Evolutionary conservation across 225 moss, liverwort and hornwort genomes (phyloP).

Genomic region (Bryoerythrophyllum caledonicum): DNA sequence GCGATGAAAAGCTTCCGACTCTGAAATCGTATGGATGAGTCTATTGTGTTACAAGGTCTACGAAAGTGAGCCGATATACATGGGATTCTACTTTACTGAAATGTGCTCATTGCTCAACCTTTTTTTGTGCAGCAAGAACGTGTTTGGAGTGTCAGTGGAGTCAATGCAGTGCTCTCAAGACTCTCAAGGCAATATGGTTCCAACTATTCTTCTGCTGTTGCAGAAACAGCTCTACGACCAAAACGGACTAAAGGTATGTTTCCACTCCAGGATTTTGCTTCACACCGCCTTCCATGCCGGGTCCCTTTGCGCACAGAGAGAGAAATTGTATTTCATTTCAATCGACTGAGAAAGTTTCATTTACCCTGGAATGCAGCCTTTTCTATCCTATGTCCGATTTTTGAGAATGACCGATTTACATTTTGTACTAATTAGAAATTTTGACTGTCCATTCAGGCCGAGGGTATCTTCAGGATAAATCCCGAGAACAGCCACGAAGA

Average conservation of each 20-base stretch:
- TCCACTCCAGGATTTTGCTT: background rate
- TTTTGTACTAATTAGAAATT: background rate
- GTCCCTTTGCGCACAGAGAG: background rate
- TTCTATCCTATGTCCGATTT: background rate
- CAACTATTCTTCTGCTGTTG: slow-evolving; percentile 85
- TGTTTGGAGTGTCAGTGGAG: slow-evolving; percentile 94
- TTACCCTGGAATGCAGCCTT: background rate
- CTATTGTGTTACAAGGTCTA: background rate
- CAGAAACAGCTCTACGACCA: slow-evolving; percentile 90
- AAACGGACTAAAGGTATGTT: slow-evolving; percentile 77
- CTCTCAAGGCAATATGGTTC: slow-evolving; percentile 86
- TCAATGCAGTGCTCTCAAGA: slow-evolving; percentile 97
- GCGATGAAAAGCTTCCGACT: no score
- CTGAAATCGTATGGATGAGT: background rate
- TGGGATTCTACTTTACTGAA: background rate
- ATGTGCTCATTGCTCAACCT: slow-evolving; percentile 14
- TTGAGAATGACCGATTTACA: background rate
- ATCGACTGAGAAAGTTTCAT: background rate
- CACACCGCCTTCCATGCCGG: background rate
- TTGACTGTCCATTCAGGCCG: slow-evolving; percentile 52
- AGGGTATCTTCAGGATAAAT: slow-evolving; percentile 99
- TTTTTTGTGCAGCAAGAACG: slow-evolving; percentile 71
- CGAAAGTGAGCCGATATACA: background rate
- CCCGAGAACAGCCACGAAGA: slow-evolving; percentile 96
- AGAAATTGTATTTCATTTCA: background rate